Evolutionary conservation across 2,329 filamentous ascomycete genomes (phyloP), one percentile per base, ranked within the genome.

Genomic region (Geosmithia putterillii): DNA sequence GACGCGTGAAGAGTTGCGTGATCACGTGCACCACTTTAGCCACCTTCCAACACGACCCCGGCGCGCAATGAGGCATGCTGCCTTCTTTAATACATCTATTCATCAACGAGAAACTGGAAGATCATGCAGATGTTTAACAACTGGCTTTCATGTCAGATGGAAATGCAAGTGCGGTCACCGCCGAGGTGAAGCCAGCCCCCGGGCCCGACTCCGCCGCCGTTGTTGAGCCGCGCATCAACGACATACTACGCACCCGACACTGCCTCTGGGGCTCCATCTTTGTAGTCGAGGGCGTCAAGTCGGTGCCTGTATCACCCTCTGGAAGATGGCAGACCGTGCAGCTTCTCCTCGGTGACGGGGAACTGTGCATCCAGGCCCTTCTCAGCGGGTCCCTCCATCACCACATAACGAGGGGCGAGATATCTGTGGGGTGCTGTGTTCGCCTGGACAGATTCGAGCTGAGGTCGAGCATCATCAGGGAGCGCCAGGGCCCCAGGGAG

Each of bases 351-450:
- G 68, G 72, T 34, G 73, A 77, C 48, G 71, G 73, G 1, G 61
- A 69, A 50, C 53, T 74, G 3, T 75, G 69, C 48, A 62, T 77
- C n/a, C 73, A 77, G 52, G 71, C 70, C 0, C 54, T 77, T 7
- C 53, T 76, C 37, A 54, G 57, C 7, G 56, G 62, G 1, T 62
- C 63, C 40, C 61, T 71, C 56, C 71, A 76, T 42, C 60, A 63
- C 4, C 63, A 71, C n/a, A 59, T 74, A 8, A 63, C 72, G 36
- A 53, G 52, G 1, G 65, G 63, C 2, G 61, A 66, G n/a, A 50
- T 76, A 32, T 57, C 56, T 4, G 57, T 68, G 10, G 73, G 73
- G 1, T 65, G 64, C 37, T 74, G 73, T 49, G 62, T 76, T 19
- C 62, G 61, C 34, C 51, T 73, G n/a, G 62, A 68, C 22, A 50